These are phyloP conservation scores for Amniculicola lignicola DNA, from an alignment of 495 filamentous ascomycete species.

Conservation along the genomic window DNA sequence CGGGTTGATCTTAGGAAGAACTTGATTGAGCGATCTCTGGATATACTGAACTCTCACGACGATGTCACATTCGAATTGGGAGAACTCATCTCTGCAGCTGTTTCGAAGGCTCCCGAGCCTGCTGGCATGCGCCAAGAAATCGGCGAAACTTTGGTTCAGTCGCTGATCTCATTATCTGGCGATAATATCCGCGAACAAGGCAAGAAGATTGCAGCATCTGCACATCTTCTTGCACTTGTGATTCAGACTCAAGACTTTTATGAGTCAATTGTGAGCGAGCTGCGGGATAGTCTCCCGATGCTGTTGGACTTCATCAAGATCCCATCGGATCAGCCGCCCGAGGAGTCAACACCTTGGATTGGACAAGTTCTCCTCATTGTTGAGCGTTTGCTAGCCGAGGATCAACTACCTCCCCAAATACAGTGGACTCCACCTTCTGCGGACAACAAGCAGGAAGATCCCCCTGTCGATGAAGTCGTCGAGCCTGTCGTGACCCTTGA, in stretches of 20 bases:
- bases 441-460: constrained; percentile 39
- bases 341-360: constrained; percentile 86
- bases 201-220: constrained; percentile 87
- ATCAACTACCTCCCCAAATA: constrained; percentile 72
- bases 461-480: constrained; percentile 54
- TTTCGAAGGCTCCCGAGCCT: constrained; percentile 65
- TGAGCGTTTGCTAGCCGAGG: constrained; percentile 84
- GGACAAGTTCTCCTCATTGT: constrained; percentile 84
- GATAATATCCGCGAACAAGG: constrained; percentile 67
- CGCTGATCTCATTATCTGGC: constrained; percentile 75
- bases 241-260: constrained; percentile 82
- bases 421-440: constrained; percentile 60
- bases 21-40: constrained; percentile 83
- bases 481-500: constrained; percentile 65
- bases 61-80: constrained; percentile 89
- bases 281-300: constrained; percentile 73
- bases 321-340: constrained; percentile 58
- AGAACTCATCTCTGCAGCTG: constrained; percentile 75
- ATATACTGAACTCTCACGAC: constrained; percentile 81
- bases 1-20: constrained; percentile 68
- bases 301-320: constrained; percentile 80
- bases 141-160: constrained; percentile 77
- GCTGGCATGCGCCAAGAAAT: constrained; percentile 68
- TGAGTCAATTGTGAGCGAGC: constrained; percentile 64
- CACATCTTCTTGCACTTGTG: constrained; percentile 85